Conservation (phyloP, 2,329 filamentous ascomycete species). For the Fusarium equiseti region DNA sequence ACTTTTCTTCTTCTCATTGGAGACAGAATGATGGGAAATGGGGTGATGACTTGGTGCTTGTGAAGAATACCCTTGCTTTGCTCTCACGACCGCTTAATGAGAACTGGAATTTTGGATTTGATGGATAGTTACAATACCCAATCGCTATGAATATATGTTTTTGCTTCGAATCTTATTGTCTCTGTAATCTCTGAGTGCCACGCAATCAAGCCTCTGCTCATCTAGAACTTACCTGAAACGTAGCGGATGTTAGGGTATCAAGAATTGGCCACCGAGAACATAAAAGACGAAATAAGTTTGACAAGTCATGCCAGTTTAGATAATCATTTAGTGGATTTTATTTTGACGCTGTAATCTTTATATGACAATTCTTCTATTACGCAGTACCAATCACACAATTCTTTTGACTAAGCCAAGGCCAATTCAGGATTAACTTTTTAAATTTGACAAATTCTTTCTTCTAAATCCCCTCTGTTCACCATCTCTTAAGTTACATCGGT, state of each 20-base stretch:
- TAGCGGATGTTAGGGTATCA: neutral
- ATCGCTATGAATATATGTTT: constrained; percentile 35
- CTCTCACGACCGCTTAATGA: constrained; percentile 34
- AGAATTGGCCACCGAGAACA: neutral
- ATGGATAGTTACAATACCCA: constrained; percentile 35
- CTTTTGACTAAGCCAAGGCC: neutral
- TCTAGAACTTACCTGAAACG: neutral
- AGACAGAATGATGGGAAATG: constrained; percentile 4
- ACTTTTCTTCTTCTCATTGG: constrained; percentile 12
- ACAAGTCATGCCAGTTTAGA: neutral
- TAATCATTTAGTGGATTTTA: neutral
- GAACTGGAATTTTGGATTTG: constrained; percentile 17
- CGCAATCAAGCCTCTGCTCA: neutral
- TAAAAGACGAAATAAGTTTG: neutral
- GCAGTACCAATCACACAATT: constrained; percentile 13
- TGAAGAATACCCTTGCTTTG: constrained; percentile 35
- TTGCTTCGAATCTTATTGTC: neutral
- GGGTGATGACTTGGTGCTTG: neutral
- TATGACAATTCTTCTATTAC: neutral
- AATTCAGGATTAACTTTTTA: constrained; percentile 36
- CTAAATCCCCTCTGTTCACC: constrained; percentile 33
- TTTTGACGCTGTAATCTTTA: neutral
- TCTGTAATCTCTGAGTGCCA: neutral
- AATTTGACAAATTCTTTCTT: constrained; percentile 42
- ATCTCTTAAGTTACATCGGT: constrained; percentile 28